Conservation (phyloP, 2,329 filamentous ascomycete genomes). For the Domatiomyces globalis region DNA sequence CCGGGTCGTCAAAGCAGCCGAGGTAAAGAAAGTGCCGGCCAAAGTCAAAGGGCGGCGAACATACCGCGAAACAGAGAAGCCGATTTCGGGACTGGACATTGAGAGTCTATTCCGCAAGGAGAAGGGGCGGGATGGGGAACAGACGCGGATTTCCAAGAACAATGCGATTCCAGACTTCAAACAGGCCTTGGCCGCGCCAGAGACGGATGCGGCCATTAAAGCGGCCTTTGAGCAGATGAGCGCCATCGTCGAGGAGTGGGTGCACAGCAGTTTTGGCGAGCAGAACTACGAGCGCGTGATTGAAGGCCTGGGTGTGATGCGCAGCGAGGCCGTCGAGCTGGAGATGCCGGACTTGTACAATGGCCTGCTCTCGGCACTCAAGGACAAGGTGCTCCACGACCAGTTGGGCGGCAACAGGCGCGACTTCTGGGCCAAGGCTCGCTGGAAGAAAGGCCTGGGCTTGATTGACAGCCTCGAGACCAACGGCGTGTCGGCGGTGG, state of each 20-base stretch:
- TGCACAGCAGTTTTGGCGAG: constrained; percentile 62
- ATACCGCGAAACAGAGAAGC: constrained; percentile 56
- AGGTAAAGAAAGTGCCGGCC: constrained; percentile 78
- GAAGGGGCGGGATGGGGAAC: constrained; percentile 27
- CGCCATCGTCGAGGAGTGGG: constrained; percentile 51
- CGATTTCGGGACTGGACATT: constrained; percentile 78
- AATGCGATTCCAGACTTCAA: constrained; percentile 90
- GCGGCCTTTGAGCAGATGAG: constrained; percentile 63
- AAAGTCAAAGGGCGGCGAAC: constrained; percentile 61
- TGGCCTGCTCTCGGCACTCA: constrained; percentile 54
- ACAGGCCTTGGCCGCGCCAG: constrained; percentile 51
- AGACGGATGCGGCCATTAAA: constrained; percentile 47
- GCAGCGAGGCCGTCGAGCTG: constrained; percentile 58
- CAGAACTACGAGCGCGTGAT: constrained; percentile 58
- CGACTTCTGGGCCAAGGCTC: constrained; percentile 69
- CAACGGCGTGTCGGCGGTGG: neutral
- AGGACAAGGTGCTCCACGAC: constrained; percentile 53
- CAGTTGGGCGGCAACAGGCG: constrained; percentile 61
- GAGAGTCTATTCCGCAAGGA: constrained; percentile 58
- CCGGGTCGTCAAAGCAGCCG: constrained; percentile 51
- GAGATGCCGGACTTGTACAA: constrained; percentile 72
- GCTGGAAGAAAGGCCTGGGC: constrained; percentile 48
- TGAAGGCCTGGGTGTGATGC: constrained; percentile 64
- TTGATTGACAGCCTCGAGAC: constrained; percentile 38
- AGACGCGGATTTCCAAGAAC: constrained; percentile 42